Base-by-base conservation (phyloP, 768 basidiomycete species). In the Strobilomyces dryophilus region DNA sequence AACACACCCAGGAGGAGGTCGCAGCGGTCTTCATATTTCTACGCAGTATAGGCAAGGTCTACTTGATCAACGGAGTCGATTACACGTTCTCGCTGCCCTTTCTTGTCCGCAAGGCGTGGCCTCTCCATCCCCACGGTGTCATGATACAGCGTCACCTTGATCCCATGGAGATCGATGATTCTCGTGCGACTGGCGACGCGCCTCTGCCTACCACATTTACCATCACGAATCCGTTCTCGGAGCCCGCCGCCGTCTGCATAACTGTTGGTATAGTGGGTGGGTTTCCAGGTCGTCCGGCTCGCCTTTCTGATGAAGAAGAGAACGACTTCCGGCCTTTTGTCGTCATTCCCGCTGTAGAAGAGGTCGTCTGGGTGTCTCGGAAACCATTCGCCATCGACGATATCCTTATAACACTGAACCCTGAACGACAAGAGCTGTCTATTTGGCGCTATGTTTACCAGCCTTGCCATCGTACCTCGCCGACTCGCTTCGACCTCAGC, bases 41-140 rank as follows among this genome's bases (percentile, higher is more conserved):
- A 21, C 80, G 90, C 24, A 85, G 81, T 62, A 79, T 87, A 41
- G 87, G 82, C 48, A 84, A 80, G 65, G 81, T 92, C 49, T 89
- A 81, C 61, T 70, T 89, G 51, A 72, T 76, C 58, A 85, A 87
- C 55, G 90, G 90, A 5, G 62, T 78, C 32, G 85, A 90, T 59
- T 89, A 84, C 61, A 87, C 87, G 1, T 85, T 91, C 64, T 80
- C 86, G 27, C 71, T 93, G 5, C 91, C 91, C 1, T 93, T 93
- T 63, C 79, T 89, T 52, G 87, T 90, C 4, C 77, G 85, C 35
- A 81, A 76, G 55, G 90, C 87, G 1, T 92, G 89, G 89, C 82
- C 90, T 5, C 71, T 90, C 20, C 76, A 75, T 52, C 91, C 91
- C 1, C 84, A 88, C 57, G 91, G 91, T 1, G 79, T 92, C 21